Conservation (phyloP, 192 early-diverging fungal species). For the Coemansia sp. region DNA sequence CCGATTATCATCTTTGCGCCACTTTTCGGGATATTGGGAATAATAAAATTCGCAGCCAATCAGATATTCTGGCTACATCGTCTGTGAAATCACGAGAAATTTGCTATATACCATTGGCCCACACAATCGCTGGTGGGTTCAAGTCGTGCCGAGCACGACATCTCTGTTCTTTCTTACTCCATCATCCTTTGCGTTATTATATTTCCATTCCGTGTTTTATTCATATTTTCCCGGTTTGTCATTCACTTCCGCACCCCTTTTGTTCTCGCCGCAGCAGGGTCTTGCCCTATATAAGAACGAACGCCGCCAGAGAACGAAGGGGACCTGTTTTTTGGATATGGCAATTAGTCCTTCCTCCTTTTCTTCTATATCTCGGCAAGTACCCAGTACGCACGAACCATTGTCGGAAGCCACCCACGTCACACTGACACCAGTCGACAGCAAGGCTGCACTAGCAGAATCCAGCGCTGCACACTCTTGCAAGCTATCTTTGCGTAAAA, state of each 20-base stretch:
- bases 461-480: too few species aligned
- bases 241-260: background rate
- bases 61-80: conserved; percentile 58
- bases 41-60: background rate
- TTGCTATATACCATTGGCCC: background rate
- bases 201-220: background rate
- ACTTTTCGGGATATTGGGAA: too few species aligned
- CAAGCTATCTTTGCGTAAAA: too few species aligned
- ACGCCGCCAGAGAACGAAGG: background rate
- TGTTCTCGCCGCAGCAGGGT: background rate
- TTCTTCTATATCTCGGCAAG: conserved; percentile 4
- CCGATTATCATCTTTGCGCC: too few species aligned
- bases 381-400: background rate
- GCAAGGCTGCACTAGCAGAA: too few species aligned
- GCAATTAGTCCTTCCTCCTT: conserved; percentile 10
- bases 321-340: conserved; percentile 3
- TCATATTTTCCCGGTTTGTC: background rate
- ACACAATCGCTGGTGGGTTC: background rate
- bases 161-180: background rate
- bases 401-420: background rate
- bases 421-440: background rate
- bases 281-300: background rate
- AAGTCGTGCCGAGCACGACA: background rate
- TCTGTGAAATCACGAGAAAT: background rate
- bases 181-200: background rate